These are phyloP conservation scores for Herpetomonas samuelpessoai DNA, from an alignment of 208 protist genomes.

Conservation along the genomic window DNA sequence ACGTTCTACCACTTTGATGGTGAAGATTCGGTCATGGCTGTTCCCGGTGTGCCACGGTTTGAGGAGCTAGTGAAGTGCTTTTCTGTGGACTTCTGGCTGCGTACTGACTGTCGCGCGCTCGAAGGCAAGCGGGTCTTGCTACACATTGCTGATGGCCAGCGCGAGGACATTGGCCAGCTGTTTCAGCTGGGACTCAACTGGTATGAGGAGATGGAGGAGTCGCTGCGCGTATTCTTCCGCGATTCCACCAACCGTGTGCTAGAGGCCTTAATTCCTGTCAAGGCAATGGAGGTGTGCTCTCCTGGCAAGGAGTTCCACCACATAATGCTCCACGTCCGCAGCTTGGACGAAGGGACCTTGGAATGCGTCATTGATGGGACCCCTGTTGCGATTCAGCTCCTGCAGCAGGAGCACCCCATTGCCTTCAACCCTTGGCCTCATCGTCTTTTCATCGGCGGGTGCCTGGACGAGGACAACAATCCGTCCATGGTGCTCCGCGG, in stretches of 20 bases:
- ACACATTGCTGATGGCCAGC: conserved; percentile 83
- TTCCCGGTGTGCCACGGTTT: conserved; percentile 83
- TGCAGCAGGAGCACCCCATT: conserved; percentile 87
- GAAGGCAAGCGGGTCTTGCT: conserved; percentile 62
- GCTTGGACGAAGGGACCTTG: conserved; percentile 73
- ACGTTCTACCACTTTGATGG: conserved; percentile 72
- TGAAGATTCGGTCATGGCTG: conserved; percentile 61
- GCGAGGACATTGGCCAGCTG: conserved; percentile 70
- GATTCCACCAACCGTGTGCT: conserved; percentile 86
- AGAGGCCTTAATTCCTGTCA: conserved; percentile 62
- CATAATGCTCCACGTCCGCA: conserved; percentile 70
- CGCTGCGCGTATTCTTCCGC: conserved; percentile 64
- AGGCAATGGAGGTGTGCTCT: conserved; percentile 10
- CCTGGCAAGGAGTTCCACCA: conserved; percentile 62
- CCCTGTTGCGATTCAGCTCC: conserved; percentile 39
- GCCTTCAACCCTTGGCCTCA: conserved; percentile 89
- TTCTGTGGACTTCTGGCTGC: conserved; percentile 85
- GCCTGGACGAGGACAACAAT: conserved; percentile 66
- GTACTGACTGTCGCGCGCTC: conserved; percentile 44
- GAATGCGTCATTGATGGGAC: conserved; percentile 69
- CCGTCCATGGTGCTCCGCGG: conserved; percentile 65
- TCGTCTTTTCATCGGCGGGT: conserved; percentile 79
- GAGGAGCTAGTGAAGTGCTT: conserved; percentile 81
- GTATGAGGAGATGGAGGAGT: conserved; percentile 69
- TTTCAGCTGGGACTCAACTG: conserved; percentile 81